These are phyloP conservation scores for Mortierella alpina DNA, from an alignment of 192 early-diverging fungal genomes.

Conservation along the genomic window DNA sequence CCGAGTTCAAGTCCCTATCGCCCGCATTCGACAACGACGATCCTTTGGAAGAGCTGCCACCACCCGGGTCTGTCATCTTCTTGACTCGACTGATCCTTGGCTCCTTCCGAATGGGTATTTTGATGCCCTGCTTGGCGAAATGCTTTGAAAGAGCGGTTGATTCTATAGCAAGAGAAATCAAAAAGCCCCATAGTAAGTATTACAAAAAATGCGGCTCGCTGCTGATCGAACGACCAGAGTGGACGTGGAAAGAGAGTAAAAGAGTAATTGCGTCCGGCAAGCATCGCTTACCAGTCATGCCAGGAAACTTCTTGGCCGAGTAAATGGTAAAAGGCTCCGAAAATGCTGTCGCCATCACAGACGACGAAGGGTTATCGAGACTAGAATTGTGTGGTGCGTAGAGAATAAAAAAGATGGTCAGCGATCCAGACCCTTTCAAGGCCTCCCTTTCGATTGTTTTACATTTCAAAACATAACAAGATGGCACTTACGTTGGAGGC, in stretches of 20 bases:
- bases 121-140: slow-evolving; percentile 82
- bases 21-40: neutral
- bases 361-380: slow-evolving; percentile 17
- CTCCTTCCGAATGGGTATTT: slow-evolving; percentile 80
- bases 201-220: neutral
- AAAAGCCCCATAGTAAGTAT: neutral
- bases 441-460: neutral
- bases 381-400: neutral
- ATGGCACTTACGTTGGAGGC: slow-evolving; percentile 61
- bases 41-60: slow-evolving; percentile 1
- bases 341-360: slow-evolving; percentile 61
- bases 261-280: too few relatives aligned
- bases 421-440: neutral
- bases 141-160: slow-evolving; percentile 78
- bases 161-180: slow-evolving; percentile 53
- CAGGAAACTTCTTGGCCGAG: slow-evolving; percentile 83
- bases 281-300: slow-evolving; percentile 68
- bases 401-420: slow-evolving; percentile 8
- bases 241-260: too few relatives aligned
- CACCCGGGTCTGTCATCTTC: neutral
- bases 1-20: neutral
- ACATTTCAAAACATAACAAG: slow-evolving; percentile 5
- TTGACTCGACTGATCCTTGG: slow-evolving; percentile 17
- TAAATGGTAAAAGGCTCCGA: slow-evolving; percentile 77
- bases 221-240: too few relatives aligned